These are phyloP conservation scores for Tilletia horrida DNA, from an alignment of 1,284 basidiomycete genomes.

Conservation along the genomic window DNA sequence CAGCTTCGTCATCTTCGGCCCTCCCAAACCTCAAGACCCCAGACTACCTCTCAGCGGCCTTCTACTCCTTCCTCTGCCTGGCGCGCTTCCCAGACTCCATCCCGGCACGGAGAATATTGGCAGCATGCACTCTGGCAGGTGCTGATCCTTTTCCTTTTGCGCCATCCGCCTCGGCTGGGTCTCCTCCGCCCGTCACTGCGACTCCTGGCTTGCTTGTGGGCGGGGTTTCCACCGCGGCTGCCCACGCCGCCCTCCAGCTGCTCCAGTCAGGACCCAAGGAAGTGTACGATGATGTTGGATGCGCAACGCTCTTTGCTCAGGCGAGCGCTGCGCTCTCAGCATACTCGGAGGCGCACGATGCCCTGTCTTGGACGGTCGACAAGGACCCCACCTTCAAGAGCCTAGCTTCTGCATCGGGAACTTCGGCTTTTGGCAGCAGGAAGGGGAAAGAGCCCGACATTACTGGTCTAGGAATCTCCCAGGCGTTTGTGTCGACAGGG, in stretches of 20 bases:
- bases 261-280: constrained; percentile 40
- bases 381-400: neutral
- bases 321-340: constrained; percentile 39
- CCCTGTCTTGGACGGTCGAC: constrained; percentile 27
- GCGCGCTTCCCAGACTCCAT: constrained; percentile 34
- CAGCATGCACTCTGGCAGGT: constrained; percentile 41
- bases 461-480: neutral
- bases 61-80: constrained; percentile 41
- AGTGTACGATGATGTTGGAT: constrained; percentile 38
- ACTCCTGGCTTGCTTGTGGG: constrained; percentile 29
- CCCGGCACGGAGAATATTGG: constrained; percentile 34
- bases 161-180: constrained; percentile 35
- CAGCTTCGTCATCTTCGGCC: constrained; percentile 12
- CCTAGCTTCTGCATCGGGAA: constrained; percentile 16
- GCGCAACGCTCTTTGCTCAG: constrained; percentile 42
- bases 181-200: constrained; percentile 25
- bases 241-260: constrained; percentile 44
- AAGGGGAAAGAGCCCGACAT: constrained; percentile 25
- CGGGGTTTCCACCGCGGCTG: constrained; percentile 32
- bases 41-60: constrained; percentile 37
- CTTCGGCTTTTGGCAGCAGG: constrained; percentile 25
- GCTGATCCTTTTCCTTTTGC: constrained; percentile 44
- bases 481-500: neutral
- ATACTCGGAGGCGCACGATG: constrained; percentile 40
- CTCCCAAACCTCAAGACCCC: constrained; percentile 20